These are phyloP conservation scores for Mercurialis annua DNA, from an alignment of 345 rosid species.

Conservation along the genomic window DNA sequence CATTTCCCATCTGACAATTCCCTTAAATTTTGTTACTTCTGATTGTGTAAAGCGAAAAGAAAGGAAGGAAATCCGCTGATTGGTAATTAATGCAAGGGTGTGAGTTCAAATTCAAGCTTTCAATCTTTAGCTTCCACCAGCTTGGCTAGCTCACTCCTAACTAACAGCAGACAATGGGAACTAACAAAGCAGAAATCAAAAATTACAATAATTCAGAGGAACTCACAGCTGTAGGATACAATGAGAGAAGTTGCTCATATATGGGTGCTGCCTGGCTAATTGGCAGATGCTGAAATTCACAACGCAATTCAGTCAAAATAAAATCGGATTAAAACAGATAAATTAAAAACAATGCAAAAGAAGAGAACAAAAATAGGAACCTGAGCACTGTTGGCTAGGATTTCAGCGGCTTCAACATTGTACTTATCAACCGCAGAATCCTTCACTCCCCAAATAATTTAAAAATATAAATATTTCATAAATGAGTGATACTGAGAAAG, in stretches of 20 bases:
- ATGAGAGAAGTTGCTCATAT: conserved; percentile 75
- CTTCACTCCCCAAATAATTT: too few relatives aligned
- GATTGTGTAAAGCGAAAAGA: not conserved
- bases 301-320: conserved; percentile 1
- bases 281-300: conserved; percentile 55
- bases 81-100: too few relatives aligned
- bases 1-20: not conserved
- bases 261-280: conserved; percentile 69
- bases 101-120: too few relatives aligned
- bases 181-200: too few relatives aligned
- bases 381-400: conserved; percentile 64
- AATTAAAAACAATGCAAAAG: not conserved
- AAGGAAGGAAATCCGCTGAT: not conserved
- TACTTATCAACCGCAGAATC: conserved; percentile 50
- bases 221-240: conserved; percentile 91
- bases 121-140: too few relatives aligned
- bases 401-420: conserved; percentile 78
- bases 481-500: conserved; percentile 30
- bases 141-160: too few relatives aligned
- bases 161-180: too few relatives aligned
- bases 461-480: too few relatives aligned
- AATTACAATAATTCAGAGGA: too few relatives aligned
- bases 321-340: not conserved
- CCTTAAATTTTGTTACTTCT: too few relatives aligned
- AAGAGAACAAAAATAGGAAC: conserved; percentile 26